Percentiles rank a stretch among this genome's conserved stretches.
Evolutionary conservation across 192 early-diverging fungal species (phyloP).

Genomic region (Gryganskiella cystojenkinii): DNA sequence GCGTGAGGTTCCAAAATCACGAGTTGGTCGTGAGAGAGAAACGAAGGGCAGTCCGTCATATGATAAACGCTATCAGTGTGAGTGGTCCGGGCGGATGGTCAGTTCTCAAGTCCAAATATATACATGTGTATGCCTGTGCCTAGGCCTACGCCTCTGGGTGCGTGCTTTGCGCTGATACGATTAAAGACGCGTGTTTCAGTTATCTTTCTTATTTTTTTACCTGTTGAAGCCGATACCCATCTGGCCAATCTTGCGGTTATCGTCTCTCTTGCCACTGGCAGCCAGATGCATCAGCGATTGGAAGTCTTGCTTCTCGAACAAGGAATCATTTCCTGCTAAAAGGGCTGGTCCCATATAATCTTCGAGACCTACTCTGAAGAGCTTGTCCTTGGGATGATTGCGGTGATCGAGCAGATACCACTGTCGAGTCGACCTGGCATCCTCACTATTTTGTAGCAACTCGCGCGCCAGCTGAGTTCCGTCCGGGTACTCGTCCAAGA

Average conservation of each 20-base stretch:
- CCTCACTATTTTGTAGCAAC: conserved; percentile 18
- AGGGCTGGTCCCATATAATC: conserved; percentile 27
- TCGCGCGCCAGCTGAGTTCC: conserved; percentile 46
- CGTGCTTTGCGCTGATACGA: background rate
- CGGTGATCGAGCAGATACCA: conserved; percentile 35
- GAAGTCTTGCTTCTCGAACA: conserved; percentile 23
- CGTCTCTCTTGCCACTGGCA: conserved; percentile 7
- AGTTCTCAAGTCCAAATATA: too few relatives aligned
- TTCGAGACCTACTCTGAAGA: conserved; percentile 11
- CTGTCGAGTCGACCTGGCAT: conserved; percentile 7
- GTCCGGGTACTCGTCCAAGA: conserved; percentile 48
- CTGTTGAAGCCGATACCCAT: conserved; percentile 50
- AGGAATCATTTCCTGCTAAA: conserved; percentile 24
- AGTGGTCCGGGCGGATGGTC: too few relatives aligned
- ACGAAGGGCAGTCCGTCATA: conserved; percentile 36
- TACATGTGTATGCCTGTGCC: too few relatives aligned
- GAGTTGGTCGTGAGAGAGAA: conserved; percentile 33
- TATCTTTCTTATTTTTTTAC: background rate
- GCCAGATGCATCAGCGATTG: conserved; percentile 14
- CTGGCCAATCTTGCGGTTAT: conserved; percentile 34
- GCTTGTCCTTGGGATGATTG: background rate
- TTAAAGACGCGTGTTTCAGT: background rate
- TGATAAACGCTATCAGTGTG: conserved; percentile 32
- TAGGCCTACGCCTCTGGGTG: too few relatives aligned
- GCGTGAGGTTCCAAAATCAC: conserved; percentile 43